A percentile compares a stretch with the other conserved stretches of the same genome.
Evolutionary conservation across 495 filamentous ascomycete genomes (phyloP).

Genomic region (Aspergillus bridgeri): DNA sequence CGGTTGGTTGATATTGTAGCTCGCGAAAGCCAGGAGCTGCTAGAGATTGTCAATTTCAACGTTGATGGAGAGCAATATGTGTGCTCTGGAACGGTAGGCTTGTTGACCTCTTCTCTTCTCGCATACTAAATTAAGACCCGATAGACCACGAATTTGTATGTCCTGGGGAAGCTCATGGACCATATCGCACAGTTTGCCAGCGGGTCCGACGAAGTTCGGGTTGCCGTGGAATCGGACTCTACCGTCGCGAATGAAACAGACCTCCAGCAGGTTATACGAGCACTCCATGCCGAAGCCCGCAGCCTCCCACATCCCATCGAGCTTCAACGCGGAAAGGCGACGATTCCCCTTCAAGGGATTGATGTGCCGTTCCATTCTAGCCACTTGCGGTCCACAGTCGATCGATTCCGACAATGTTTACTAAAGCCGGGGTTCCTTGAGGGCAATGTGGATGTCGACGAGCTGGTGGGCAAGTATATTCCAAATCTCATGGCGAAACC

Average conservation of each 20-base stretch:
- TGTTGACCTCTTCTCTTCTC: too few species aligned
- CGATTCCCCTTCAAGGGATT: slow-evolving; percentile 38
- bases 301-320: slow-evolving; percentile 17
- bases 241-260: not conserved
- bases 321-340: slow-evolving; percentile 26
- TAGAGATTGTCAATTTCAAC: slow-evolving; percentile 46
- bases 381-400: slow-evolving; percentile 28
- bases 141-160: slow-evolving; percentile 18
- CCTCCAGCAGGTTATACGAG: slow-evolving; percentile 2
- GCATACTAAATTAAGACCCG: not conserved
- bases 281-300: slow-evolving; percentile 2
- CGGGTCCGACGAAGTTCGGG: slow-evolving; percentile 1
- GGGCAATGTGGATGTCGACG: slow-evolving; percentile 21
- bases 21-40: slow-evolving; percentile 17
- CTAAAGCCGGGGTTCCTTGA: slow-evolving; percentile 27
- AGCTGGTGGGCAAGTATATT: slow-evolving; percentile 25
- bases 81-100: slow-evolving; percentile 36
- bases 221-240: not conserved
- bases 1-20: slow-evolving; percentile 23
- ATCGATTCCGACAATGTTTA: slow-evolving; percentile 27
- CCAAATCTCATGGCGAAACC: slow-evolving; percentile 36
- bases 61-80: slow-evolving; percentile 39
- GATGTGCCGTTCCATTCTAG: slow-evolving; percentile 44
- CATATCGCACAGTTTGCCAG: slow-evolving; percentile 10
- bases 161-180: slow-evolving; percentile 19